Evolutionary conservation across 2,329 filamentous ascomycete genomes (phyloP).

Genomic region (Didymella glomerata): DNA sequence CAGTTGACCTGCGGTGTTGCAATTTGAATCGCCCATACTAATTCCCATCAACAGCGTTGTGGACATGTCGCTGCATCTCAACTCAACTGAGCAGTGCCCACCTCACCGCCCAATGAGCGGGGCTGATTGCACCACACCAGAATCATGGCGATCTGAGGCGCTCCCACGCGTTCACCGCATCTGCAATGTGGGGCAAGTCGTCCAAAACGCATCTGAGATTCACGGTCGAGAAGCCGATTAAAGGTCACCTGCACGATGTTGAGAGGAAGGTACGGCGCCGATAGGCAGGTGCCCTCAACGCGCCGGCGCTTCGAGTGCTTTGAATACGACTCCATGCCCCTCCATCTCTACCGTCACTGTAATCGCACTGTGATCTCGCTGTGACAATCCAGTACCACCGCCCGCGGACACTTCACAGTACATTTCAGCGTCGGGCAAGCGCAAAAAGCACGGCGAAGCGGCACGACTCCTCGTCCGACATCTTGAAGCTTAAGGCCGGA

Average conservation of each 20-base stretch:
- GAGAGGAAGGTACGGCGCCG: slow-evolving; percentile 18
- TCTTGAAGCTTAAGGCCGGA: slow-evolving; percentile 15
- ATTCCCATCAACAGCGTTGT: not conserved
- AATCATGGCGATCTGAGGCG: slow-evolving; percentile 7
- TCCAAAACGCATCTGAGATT: not conserved
- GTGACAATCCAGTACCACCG: not conserved
- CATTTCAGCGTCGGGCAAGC: not conserved
- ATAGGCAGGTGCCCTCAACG: slow-evolving; percentile 9
- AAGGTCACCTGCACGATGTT: slow-evolving; percentile 8
- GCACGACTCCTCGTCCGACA: slow-evolving; percentile 1
- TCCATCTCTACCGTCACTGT: not conserved
- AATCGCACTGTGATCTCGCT: not conserved
- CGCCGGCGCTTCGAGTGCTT: not conserved
- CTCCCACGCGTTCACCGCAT: slow-evolving; percentile 4
- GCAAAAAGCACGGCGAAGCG: slow-evolving; percentile 1
- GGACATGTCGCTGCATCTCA: not conserved
- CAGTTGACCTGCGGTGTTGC: not conserved
- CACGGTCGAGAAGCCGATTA: slow-evolving; percentile 4
- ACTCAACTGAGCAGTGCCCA: not conserved
- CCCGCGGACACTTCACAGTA: not conserved
- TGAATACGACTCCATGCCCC: not conserved
- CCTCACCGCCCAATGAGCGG: slow-evolving; percentile 12
- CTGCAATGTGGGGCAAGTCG: slow-evolving; percentile 4
- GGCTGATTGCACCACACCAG: slow-evolving; percentile 6
- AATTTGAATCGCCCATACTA: not conserved